Conservation (phyloP, 306 rosid genomes). For the Casuarina cunninghamiana region DNA sequence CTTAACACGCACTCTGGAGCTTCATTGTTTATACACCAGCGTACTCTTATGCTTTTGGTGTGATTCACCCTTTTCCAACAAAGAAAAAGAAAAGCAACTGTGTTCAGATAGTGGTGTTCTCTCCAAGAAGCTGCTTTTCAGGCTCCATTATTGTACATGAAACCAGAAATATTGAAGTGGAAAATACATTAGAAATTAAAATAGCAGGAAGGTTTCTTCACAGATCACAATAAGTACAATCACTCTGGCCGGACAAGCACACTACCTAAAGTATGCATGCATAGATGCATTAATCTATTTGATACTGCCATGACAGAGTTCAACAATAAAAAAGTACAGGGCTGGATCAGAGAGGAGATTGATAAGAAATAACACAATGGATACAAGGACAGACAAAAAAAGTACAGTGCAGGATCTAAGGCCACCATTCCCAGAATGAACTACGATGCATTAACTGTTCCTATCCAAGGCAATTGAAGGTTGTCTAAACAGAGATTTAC, state of each 20-base stretch:
- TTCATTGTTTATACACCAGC: neutral
- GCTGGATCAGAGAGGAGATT: neutral
- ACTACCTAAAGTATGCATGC: constrained; percentile 4
- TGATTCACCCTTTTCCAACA: neutral
- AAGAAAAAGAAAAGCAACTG: neutral
- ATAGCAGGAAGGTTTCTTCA: constrained; percentile 11
- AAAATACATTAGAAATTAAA: constrained; percentile 7
- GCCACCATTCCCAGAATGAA: constrained; percentile 5
- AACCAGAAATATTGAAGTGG: constrained; percentile 23
- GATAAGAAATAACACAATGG: neutral
- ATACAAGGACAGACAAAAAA: neutral
- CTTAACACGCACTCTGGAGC: neutral
- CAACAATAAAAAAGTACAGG: neutral
- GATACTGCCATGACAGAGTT: constrained; percentile 8
- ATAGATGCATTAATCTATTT: neutral
- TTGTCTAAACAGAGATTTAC: neutral
- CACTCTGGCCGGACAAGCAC: neutral
- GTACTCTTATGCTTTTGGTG: neutral
- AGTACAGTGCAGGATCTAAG: neutral
- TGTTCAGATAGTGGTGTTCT: neutral
- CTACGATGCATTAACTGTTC: constrained; percentile 3
- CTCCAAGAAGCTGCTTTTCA: constrained; percentile 93
- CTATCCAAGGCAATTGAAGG: neutral
- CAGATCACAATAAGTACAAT: constrained; percentile 10
- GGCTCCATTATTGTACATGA: constrained; percentile 81